Evolutionary conservation across 257 asterid genomes (phyloP).

Genomic region (Prunella vulgaris): DNA sequence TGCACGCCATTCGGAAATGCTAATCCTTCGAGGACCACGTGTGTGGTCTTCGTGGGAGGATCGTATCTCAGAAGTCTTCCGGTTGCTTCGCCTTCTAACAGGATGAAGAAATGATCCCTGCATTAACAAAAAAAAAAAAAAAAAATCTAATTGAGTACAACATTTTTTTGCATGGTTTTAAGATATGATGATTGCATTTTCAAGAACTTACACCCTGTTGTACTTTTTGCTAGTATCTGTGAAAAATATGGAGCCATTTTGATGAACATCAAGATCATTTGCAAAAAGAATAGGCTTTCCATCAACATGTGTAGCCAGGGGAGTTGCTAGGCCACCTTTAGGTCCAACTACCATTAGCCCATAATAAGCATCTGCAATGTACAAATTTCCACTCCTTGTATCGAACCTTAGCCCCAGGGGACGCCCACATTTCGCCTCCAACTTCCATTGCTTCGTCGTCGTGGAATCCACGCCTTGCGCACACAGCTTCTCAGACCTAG

Average conservation of each 20-base stretch:
- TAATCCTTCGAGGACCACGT: conserved; percentile 65
- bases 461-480: conserved; percentile 64
- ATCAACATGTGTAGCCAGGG: conserved; percentile 56
- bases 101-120: conserved; percentile 73
- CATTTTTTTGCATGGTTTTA: neutral
- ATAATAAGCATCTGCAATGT: conserved; percentile 85
- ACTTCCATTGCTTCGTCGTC: conserved; percentile 70
- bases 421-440: conserved; percentile 71
- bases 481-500: conserved; percentile 66
- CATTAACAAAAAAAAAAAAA: neutral
- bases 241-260: conserved; percentile 87
- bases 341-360: conserved; percentile 80
- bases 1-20: conserved; percentile 93
- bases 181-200: neutral
- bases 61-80: conserved; percentile 81
- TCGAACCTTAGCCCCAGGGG: conserved; percentile 87
- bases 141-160: neutral
- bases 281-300: conserved; percentile 80
- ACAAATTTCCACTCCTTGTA: conserved; percentile 51
- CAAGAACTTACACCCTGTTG: conserved; percentile 63
- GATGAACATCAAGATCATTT: conserved; percentile 80
- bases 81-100: conserved; percentile 88
- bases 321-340: conserved; percentile 67
- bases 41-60: conserved; percentile 57
- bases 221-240: conserved; percentile 81